Evolutionary conservation across 2,329 filamentous ascomycete genomes (phyloP).

Genomic region (Blastomyces emzantsi): DNA sequence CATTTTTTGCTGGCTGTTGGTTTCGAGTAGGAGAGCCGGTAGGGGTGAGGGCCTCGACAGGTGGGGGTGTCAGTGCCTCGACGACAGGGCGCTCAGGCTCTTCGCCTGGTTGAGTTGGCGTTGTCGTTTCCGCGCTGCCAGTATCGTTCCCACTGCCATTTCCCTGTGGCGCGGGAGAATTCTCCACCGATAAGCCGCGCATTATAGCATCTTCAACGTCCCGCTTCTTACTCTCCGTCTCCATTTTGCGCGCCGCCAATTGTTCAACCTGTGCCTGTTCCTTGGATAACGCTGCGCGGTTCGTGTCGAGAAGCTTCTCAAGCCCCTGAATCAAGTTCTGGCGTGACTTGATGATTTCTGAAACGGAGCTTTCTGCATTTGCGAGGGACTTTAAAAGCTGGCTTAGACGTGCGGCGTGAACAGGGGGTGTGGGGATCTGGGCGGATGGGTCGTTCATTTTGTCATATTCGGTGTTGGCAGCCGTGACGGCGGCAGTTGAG

Average conservation of each 20-base stretch:
- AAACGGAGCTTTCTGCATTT: slow-evolving; percentile 78
- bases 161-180: slow-evolving; percentile 40
- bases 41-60: slow-evolving; percentile 49
- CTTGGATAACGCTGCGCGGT: slow-evolving; percentile 57
- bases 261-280: slow-evolving; percentile 61
- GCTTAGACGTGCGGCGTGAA: slow-evolving; percentile 82
- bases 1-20: background rate
- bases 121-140: slow-evolving; percentile 21
- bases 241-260: slow-evolving; percentile 56
- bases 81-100: slow-evolving; percentile 69
- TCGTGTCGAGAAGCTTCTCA: slow-evolving; percentile 69
- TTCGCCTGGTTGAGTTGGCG: slow-evolving; percentile 17
- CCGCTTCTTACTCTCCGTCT: slow-evolving; percentile 72
- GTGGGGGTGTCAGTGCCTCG: slow-evolving; percentile 78
- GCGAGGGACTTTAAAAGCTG: slow-evolving; percentile 83
- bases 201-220: slow-evolving; percentile 90
- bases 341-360: slow-evolving; percentile 80
- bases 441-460: slow-evolving; percentile 67
- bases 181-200: slow-evolving; percentile 61
- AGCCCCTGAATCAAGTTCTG: slow-evolving; percentile 67
- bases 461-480: slow-evolving; percentile 72
- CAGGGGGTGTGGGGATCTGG: slow-evolving; percentile 67
- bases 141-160: slow-evolving; percentile 22
- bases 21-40: slow-evolving; percentile 39
- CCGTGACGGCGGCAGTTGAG: slow-evolving; percentile 56